Conservation (phyloP, 192 early-diverging fungal genomes). For the Coemansia sp. region DNA sequence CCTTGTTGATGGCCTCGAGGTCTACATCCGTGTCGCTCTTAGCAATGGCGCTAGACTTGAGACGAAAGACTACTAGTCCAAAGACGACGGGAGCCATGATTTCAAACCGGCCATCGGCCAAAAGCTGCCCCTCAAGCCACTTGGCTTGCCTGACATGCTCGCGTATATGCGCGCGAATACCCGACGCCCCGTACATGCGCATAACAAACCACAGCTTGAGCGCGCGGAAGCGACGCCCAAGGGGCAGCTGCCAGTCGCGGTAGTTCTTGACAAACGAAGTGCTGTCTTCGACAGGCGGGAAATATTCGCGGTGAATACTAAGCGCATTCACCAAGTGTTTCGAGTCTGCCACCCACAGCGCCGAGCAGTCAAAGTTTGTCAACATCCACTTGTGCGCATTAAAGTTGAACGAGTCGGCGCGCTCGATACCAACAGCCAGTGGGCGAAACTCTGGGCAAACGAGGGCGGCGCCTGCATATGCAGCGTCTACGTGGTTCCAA, state of each 20-base stretch:
- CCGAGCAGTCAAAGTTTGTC: slow-evolving; percentile 67
- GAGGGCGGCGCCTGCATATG: slow-evolving; percentile 61
- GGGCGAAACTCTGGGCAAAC: slow-evolving; percentile 60
- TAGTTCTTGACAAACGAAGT: slow-evolving; percentile 54
- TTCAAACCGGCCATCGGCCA: slow-evolving; percentile 49
- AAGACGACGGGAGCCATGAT: slow-evolving; percentile 46
- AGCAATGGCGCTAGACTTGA: slow-evolving; percentile 34
- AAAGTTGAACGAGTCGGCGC: slow-evolving; percentile 61
- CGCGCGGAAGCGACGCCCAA: slow-evolving; percentile 61
- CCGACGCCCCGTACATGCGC: slow-evolving; percentile 58
- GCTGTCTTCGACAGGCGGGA: slow-evolving; percentile 44
- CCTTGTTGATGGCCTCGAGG: slow-evolving; percentile 17
- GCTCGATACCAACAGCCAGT: slow-evolving; percentile 50
- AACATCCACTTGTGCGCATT: slow-evolving; percentile 69
- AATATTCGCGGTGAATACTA: slow-evolving; percentile 54
- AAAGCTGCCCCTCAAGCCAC: slow-evolving; percentile 38
- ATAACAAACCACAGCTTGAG: slow-evolving; percentile 70
- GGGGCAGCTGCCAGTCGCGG: slow-evolving; percentile 59
- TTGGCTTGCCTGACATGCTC: slow-evolving; percentile 38
- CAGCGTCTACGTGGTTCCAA: slow-evolving; percentile 68
- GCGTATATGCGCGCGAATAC: slow-evolving; percentile 56
- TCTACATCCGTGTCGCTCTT: neutral
- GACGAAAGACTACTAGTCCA: slow-evolving; percentile 52
- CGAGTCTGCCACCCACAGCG: slow-evolving; percentile 57
- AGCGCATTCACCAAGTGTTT: slow-evolving; percentile 55